Percentiles rank a stretch among this genome's conserved stretches.
phyloP scores from a whole-genome alignment of 1,139 yeast species.

The Yamadazyma diospyri region DNA sequence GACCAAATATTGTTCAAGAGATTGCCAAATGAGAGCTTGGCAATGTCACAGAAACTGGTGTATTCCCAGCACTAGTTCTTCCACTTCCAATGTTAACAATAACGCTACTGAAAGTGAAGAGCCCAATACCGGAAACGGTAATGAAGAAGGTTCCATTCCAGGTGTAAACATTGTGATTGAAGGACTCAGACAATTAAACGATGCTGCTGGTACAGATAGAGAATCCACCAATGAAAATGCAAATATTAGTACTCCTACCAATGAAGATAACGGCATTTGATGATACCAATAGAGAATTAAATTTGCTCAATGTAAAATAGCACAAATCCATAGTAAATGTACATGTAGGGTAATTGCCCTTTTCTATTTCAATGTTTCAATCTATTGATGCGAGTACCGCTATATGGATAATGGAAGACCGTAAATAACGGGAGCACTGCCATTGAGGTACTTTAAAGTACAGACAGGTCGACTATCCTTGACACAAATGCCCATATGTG shows the following conservation, averaged over 20 bases:
- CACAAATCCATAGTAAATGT: background rate
- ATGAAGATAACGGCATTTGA: background rate
- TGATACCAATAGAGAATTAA: background rate
- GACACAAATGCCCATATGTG: constrained; percentile 15
- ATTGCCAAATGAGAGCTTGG: constrained; percentile 93
- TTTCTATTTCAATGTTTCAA: background rate
- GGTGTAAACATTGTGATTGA: background rate
- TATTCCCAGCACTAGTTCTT: constrained; percentile 42
- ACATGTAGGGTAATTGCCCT: too few relatives aligned
- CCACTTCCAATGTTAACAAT: constrained; percentile 1
- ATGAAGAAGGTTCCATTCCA: background rate
- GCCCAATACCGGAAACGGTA: background rate
- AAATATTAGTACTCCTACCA: too few relatives aligned
- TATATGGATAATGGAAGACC: constrained; percentile 22
- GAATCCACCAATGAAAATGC: constrained; percentile 1
- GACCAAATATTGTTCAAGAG: constrained; percentile 90
- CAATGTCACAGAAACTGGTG: constrained; percentile 94
- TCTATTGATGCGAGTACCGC: too few relatives aligned
- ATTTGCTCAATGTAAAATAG: background rate
- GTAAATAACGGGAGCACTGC: constrained; percentile 32
- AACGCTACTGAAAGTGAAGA: constrained; percentile 7
- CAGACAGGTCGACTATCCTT: constrained; percentile 59
- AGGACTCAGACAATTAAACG: constrained; percentile 1
- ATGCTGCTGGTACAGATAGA: background rate
- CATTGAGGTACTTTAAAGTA: constrained; percentile 41